phyloP scores from a whole-genome alignment of 106 monocot genomes.

The Narthecium ossifragum region DNA sequence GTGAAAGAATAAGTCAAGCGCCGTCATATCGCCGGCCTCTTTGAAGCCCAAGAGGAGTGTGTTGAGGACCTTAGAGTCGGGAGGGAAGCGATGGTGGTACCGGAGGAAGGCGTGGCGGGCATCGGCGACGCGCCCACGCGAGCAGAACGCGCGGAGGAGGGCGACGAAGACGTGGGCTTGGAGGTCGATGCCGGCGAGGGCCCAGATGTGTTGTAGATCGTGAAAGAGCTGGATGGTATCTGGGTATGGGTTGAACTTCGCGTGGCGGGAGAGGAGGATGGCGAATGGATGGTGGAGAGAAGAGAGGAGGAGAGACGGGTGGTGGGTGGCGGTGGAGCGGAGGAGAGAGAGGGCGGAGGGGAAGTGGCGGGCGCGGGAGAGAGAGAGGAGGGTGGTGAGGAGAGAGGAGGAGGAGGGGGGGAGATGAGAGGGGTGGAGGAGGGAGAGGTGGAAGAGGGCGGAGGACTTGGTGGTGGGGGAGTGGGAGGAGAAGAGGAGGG shows the following conservation, averaged over 20 bases:
- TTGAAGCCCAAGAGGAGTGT: conserved; percentile 80
- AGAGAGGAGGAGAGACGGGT: conserved; percentile 13
- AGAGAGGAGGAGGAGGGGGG: neutral
- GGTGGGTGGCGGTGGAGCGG: conserved; percentile 15
- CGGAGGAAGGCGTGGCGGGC: conserved; percentile 59
- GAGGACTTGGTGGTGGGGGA: conserved; percentile 2
- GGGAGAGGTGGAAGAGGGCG: conserved; percentile 12
- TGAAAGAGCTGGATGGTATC: conserved; percentile 45
- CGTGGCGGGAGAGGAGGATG: conserved; percentile 35
- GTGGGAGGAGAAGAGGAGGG: conserved; percentile 23
- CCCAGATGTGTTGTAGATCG: conserved; percentile 27
- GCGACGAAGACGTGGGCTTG: conserved; percentile 56
- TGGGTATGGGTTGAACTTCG: conserved; percentile 47
- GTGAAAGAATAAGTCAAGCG: conserved; percentile 66
- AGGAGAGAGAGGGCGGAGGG: conserved; percentile 19
- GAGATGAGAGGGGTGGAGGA: neutral
- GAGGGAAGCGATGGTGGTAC: conserved; percentile 30
- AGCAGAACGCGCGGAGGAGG: conserved; percentile 57
- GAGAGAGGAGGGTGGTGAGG: neutral
- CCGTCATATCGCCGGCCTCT: conserved; percentile 45
- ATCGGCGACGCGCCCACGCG: conserved; percentile 41
- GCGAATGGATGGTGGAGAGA: conserved; percentile 26
- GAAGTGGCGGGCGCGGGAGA: conserved; percentile 4
- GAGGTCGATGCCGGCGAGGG: conserved; percentile 28
- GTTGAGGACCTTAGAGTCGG: conserved; percentile 51